Evolutionary conservation across 331 rosid species (phyloP).

Genomic region (Dryas integrifolia): DNA sequence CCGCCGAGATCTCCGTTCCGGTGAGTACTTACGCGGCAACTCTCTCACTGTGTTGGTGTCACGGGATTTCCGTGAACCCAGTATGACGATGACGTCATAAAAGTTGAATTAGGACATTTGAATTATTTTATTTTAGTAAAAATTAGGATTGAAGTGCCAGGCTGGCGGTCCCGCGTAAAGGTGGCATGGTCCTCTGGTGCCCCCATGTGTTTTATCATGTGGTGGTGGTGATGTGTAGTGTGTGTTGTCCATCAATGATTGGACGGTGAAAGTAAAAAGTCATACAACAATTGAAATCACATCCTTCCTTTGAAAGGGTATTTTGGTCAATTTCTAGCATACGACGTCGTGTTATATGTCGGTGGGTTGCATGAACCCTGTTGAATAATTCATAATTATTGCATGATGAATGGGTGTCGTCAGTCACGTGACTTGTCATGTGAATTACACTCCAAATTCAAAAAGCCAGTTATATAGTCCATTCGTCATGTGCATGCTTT

Average conservation of each 20-base stretch:
- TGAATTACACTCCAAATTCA: not conserved
- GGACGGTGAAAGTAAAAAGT: not conserved
- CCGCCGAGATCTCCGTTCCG: constrained; percentile 94
- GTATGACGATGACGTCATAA: constrained; percentile 23
- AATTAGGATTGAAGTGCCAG: constrained; percentile 32
- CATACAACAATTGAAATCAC: not conserved
- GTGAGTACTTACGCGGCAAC: constrained; percentile 40
- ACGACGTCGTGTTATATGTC: constrained; percentile 8
- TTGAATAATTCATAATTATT: constrained; percentile 2
- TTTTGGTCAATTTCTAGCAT: not conserved
- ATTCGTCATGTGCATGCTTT: not conserved
- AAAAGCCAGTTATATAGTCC: not conserved
- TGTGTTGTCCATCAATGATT: not conserved
- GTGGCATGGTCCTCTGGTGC: constrained; percentile 1
- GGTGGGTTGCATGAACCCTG: constrained; percentile 9
- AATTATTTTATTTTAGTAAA: not conserved
- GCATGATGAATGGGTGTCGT: not conserved
- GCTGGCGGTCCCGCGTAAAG: constrained; percentile 35
- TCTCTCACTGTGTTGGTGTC: not conserved
- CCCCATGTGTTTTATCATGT: not conserved
- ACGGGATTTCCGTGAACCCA: constrained; percentile 14
- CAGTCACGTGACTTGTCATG: constrained; percentile 4
- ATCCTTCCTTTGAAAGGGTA: constrained; percentile 20
- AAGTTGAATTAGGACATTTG: constrained; percentile 1
- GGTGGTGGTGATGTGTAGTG: not conserved